Percentiles rank a stretch among this genome's conserved stretches.
These are phyloP conservation scores for Sanghuangporus sanghuang DNA, from an alignment of 1,284 basidiomycete genomes.

Conservation along the genomic window DNA sequence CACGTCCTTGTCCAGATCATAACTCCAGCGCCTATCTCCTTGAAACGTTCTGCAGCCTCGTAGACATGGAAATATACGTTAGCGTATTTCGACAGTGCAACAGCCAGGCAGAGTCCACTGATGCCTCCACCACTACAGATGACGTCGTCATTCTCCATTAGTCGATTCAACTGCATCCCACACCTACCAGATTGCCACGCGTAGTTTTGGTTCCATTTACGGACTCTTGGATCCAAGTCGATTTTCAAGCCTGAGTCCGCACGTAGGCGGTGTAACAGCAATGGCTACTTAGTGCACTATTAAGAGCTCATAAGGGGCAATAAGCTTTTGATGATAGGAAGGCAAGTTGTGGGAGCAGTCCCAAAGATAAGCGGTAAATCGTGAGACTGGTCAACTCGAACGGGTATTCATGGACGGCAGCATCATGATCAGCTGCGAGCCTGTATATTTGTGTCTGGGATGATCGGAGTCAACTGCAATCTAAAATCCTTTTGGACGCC, in stretches of 20 bases:
- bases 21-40: conserved; percentile 46
- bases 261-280: not conserved
- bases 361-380: not conserved
- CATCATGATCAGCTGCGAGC: not conserved
- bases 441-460: too few species aligned
- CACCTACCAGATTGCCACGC: conserved; percentile 22
- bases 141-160: not conserved
- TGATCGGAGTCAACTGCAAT: too few species aligned
- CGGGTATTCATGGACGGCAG: not conserved
- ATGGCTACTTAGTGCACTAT: not conserved
- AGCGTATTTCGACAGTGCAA: conserved; percentile 33
- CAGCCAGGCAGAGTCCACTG: conserved; percentile 40
- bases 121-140: conserved; percentile 42
- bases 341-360: not conserved
- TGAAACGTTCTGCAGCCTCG: conserved; percentile 41
- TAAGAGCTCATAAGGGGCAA: not conserved
- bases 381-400: not conserved
- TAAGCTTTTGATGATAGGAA: not conserved
- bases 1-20: conserved; percentile 42
- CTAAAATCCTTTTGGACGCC: too few species aligned
- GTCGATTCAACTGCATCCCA: not conserved
- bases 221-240: not conserved
- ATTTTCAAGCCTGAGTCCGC: not conserved
- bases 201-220: conserved; percentile 8
- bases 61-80: conserved; percentile 43